Percentiles rank a stretch among this genome's conserved stretches.
These are phyloP conservation scores for Diaporthe sp. DNA, from an alignment of 2,329 filamentous ascomycete species.

Conservation along the genomic window DNA sequence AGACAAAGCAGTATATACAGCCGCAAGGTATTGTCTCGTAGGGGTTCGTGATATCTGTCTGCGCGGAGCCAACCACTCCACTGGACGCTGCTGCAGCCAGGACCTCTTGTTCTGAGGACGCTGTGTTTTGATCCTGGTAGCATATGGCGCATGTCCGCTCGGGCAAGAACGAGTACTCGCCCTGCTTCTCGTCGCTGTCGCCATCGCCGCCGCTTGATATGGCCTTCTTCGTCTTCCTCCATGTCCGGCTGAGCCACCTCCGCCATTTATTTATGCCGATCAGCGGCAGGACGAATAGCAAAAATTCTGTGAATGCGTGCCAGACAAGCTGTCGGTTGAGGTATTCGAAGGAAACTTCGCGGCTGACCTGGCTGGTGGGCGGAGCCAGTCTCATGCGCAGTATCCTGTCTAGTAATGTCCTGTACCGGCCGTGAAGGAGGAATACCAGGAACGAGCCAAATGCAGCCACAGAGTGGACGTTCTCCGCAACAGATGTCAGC, in stretches of 20 bases:
- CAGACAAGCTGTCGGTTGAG: conserved; percentile 97
- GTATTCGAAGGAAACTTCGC: conserved; percentile 97
- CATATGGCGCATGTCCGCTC: conserved; percentile 97
- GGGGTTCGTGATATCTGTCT: conserved; percentile 95
- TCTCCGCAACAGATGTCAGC: conserved; percentile 77
- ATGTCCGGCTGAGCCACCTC: conserved; percentile 87
- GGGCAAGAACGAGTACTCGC: conserved; percentile 87
- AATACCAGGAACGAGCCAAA: conserved; percentile 92
- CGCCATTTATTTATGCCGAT: conserved; percentile 95
- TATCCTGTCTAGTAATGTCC: conserved; percentile 88
- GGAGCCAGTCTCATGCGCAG: conserved; percentile 88
- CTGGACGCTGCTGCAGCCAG: conserved; percentile 75
- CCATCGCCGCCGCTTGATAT: conserved; percentile 58
- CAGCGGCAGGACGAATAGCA: conserved; percentile 97
- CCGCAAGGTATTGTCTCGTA: conserved; percentile 92
- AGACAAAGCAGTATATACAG: conserved; percentile 96
- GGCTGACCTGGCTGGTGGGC: conserved; percentile 84
- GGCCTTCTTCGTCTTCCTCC: conserved; percentile 81
- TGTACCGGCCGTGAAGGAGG: conserved; percentile 88
- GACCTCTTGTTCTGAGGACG: conserved; percentile 80
- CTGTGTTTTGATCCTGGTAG: conserved; percentile 91
- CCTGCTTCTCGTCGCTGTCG: conserved; percentile 63
- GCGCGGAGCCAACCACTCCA: conserved; percentile 87
- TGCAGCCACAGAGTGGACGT: conserved; percentile 83
- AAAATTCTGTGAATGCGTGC: conserved; percentile 99